Percentiles rank a stretch among this genome's conserved stretches.
Conservation (phyloP, 495 filamentous ascomycete genomes). For the Sabuloglossum arenarium region DNA sequence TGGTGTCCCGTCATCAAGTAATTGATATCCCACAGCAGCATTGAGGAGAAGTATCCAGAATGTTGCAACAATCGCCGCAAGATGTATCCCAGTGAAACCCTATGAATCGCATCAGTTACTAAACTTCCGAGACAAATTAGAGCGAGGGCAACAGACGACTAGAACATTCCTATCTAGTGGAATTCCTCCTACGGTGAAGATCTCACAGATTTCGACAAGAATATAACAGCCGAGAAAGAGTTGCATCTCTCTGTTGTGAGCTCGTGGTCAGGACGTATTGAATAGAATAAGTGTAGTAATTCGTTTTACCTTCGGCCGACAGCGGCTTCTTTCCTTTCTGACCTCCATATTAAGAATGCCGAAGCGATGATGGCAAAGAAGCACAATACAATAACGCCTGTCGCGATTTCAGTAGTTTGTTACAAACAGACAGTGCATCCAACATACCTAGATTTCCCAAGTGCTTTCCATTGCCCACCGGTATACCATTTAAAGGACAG, state of each 20-base stretch:
- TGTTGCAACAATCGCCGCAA: slow-evolving; percentile 73
- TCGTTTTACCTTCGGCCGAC: slow-evolving; percentile 69
- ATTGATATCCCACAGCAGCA: slow-evolving; percentile 76
- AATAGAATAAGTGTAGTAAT: neutral
- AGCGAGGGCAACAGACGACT: slow-evolving; percentile 28
- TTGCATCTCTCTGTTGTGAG: slow-evolving; percentile 67
- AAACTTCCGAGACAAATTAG: neutral
- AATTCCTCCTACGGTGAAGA: slow-evolving; percentile 84
- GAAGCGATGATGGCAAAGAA: slow-evolving; percentile 53
- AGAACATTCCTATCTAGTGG: slow-evolving; percentile 47
- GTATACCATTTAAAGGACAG: slow-evolving; percentile 54
- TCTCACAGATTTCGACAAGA: slow-evolving; percentile 81
- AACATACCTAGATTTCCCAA: slow-evolving; percentile 73
- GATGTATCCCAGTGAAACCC: slow-evolving; percentile 85
- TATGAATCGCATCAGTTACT: slow-evolving; percentile 15
- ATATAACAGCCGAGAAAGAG: slow-evolving; percentile 76
- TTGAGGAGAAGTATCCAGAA: slow-evolving; percentile 87
- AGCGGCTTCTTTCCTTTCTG: slow-evolving; percentile 84
- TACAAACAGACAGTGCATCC: neutral
- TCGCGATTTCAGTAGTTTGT: neutral
- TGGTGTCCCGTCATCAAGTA: slow-evolving; percentile 83
- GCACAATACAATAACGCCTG: slow-evolving; percentile 79
- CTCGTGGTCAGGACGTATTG: neutral
- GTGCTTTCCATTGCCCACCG: slow-evolving; percentile 35
- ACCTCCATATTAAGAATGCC: slow-evolving; percentile 45